A percentile compares a stretch with the other conserved stretches of the same genome.
Evolutionary conservation across 2,329 filamentous ascomycete genomes (phyloP).

Genomic region (Sarocladium brachiariae): DNA sequence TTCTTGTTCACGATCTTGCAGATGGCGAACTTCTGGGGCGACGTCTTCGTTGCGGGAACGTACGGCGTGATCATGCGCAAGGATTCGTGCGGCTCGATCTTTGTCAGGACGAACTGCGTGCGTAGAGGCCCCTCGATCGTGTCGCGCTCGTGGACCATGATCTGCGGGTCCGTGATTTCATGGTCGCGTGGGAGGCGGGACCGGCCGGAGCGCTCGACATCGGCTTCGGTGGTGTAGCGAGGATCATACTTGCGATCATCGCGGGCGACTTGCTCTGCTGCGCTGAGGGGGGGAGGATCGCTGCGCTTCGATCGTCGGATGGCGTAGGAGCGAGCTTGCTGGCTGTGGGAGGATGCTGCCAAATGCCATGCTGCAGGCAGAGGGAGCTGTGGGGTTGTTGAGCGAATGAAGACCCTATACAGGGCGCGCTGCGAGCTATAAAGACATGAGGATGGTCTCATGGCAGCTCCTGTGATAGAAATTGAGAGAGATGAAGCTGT

Average conservation of each 20-base stretch:
- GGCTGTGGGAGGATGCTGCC: slow-evolving; percentile 1
- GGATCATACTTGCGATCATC: slow-evolving; percentile 22
- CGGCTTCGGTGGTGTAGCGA: slow-evolving; percentile 28
- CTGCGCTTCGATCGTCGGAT: slow-evolving; percentile 10
- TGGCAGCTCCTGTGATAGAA: slow-evolving; percentile 15
- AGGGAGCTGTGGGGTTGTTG: slow-evolving; percentile 19
- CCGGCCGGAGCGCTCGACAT: slow-evolving; percentile 26
- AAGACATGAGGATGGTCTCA: slow-evolving; percentile 32
- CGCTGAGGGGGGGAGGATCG: slow-evolving; percentile 8
- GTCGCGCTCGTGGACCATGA: slow-evolving; percentile 35
- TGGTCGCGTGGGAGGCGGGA: slow-evolving; percentile 35
- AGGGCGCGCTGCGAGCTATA: slow-evolving; percentile 40
- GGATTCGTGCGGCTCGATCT: slow-evolving; percentile 27
- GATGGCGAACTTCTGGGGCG: slow-evolving; percentile 40
- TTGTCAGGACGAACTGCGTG: slow-evolving; percentile 33
- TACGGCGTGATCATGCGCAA: slow-evolving; percentile 37
- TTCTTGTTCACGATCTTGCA: slow-evolving; percentile 64
- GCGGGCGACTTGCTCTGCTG: slow-evolving; percentile 9
- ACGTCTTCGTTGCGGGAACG: slow-evolving; percentile 22
- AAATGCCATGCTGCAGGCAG: slow-evolving; percentile 12
- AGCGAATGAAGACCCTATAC: slow-evolving; percentile 38
- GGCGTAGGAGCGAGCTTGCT: slow-evolving; percentile 16
- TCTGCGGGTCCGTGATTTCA: slow-evolving; percentile 35
- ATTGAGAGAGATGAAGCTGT: neutral
- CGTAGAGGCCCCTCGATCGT: slow-evolving; percentile 30